A percentile compares a stretch with the other conserved stretches of the same genome.
phyloP scores from a whole-genome alignment of 2,329 filamentous ascomycete genomes.

The Microcyclospora pomicola region DNA sequence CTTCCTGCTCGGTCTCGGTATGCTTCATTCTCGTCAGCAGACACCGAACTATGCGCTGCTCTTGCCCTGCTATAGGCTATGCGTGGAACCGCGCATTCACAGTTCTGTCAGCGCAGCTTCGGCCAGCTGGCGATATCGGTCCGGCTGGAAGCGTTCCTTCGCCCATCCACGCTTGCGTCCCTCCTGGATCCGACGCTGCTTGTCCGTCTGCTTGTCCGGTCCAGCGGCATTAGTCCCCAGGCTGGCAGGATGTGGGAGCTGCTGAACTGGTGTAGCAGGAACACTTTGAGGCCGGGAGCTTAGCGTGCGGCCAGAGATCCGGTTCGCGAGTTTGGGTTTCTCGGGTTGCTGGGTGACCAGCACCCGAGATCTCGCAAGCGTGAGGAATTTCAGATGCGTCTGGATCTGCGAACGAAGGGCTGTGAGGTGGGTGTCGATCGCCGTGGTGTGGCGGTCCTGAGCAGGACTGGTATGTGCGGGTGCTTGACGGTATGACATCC shows the following conservation, averaged over 20 bases:
- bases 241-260: conserved; percentile 6
- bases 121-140: conserved; percentile 14
- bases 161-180: conserved; percentile 17
- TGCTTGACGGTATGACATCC: conserved; percentile 3
- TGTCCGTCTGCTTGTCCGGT: conserved; percentile 14
- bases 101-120: conserved; percentile 19
- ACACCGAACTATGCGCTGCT: no score
- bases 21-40: no score
- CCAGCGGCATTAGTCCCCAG: conserved; percentile 10
- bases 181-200: conserved; percentile 13
- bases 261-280: no score
- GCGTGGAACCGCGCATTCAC: conserved; percentile 1
- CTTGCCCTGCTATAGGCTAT: no score
- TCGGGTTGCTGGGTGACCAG: neutral
- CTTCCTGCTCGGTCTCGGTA: no score
- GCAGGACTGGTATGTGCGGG: no score
- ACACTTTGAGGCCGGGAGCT: neutral
- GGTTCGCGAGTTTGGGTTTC: neutral
- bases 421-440: conserved; percentile 9
- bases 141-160: conserved; percentile 15
- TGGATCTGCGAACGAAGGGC: conserved; percentile 20
- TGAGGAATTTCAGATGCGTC: conserved; percentile 23
- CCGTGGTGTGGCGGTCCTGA: neutral
- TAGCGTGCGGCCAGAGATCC: neutral
- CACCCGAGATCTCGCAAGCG: conserved; percentile 8